Evolutionary conservation across 2,329 filamentous ascomycete genomes (phyloP).

Genomic region (Venturia carpophila): DNA sequence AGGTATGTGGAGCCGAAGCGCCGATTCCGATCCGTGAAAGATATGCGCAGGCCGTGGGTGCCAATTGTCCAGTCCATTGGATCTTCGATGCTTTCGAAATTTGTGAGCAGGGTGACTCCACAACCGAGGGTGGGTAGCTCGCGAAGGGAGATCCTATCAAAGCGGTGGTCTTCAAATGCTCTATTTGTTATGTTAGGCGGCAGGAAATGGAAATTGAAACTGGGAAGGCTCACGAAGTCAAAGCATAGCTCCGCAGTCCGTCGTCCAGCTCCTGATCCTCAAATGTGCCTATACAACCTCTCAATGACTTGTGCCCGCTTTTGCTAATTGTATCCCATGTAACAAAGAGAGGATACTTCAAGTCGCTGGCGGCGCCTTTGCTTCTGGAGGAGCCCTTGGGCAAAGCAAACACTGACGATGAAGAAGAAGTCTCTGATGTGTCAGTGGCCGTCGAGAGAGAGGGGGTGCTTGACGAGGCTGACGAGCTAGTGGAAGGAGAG

Average conservation of each 20-base stretch:
- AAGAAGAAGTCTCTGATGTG: slow-evolving; percentile 27
- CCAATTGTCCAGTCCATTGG: slow-evolving; percentile 82
- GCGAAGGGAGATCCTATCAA: slow-evolving; percentile 45
- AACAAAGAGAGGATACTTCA: slow-evolving; percentile 73
- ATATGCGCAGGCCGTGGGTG: slow-evolving; percentile 77
- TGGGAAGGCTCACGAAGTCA: slow-evolving; percentile 56
- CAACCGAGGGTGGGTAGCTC: slow-evolving; percentile 34
- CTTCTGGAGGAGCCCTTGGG: slow-evolving; percentile 25
- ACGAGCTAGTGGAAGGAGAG: slow-evolving; percentile 39
- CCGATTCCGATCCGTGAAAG: slow-evolving; percentile 65
- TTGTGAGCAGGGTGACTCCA: slow-evolving; percentile 69
- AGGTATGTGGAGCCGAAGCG: slow-evolving; percentile 83
- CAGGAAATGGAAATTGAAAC: neutral
- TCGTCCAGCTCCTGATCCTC: slow-evolving; percentile 63
- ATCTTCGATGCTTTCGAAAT: slow-evolving; percentile 69
- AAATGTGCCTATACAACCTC: slow-evolving; percentile 96
- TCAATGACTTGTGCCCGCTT: slow-evolving; percentile 57
- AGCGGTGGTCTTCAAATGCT: slow-evolving; percentile 57
- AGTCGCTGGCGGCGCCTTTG: slow-evolving; percentile 31
- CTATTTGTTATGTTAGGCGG: slow-evolving; percentile 29
- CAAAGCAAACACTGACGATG: slow-evolving; percentile 31
- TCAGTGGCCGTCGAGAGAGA: slow-evolving; percentile 4
- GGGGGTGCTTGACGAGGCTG: slow-evolving; percentile 31
- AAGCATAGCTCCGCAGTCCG: slow-evolving; percentile 70
- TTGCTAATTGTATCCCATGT: slow-evolving; percentile 78